Conservation (phyloP, 352 stramenopile species). For the Pythium sukuiense region DNA sequence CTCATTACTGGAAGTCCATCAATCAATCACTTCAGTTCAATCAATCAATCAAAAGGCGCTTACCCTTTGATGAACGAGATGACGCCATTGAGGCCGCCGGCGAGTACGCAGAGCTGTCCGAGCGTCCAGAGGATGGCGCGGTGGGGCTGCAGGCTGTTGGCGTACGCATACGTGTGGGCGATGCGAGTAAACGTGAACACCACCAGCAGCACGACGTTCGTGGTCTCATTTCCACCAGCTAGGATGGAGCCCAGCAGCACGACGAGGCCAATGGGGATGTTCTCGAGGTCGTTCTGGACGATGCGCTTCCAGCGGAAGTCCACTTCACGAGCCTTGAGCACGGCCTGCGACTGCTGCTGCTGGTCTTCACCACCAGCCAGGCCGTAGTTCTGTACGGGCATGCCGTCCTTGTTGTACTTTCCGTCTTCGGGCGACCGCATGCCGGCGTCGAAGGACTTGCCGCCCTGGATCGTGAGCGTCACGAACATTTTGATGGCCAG, state of each 20-base stretch:
- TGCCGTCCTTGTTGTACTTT: slow-evolving; percentile 22
- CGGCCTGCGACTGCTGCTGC: slow-evolving; percentile 14
- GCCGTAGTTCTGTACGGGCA: slow-evolving; percentile 39
- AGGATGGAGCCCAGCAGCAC: slow-evolving; percentile 48
- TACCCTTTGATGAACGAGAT: slow-evolving; percentile 31
- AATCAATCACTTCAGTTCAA: not conserved
- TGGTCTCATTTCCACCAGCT: slow-evolving; percentile 39
- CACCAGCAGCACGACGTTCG: slow-evolving; percentile 39
- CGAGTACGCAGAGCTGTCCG: slow-evolving; percentile 40
- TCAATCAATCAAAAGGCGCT: not conserved
- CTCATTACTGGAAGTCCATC: not conserved
- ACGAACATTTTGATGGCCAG: slow-evolving; percentile 27
- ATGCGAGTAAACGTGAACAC: slow-evolving; percentile 30
- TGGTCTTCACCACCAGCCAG: slow-evolving; percentile 30
- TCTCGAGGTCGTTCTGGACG: slow-evolving; percentile 50
- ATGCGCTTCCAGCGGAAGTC: slow-evolving; percentile 48
- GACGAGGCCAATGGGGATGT: slow-evolving; percentile 40
- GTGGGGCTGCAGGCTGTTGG: slow-evolving; percentile 34
- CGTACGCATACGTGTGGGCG: slow-evolving; percentile 34
- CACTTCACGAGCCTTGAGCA: slow-evolving; percentile 29
- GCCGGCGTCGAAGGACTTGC: slow-evolving; percentile 39
- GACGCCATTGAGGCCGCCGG: slow-evolving; percentile 42
- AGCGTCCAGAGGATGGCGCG: slow-evolving; percentile 34
- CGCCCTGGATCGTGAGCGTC: slow-evolving; percentile 33
- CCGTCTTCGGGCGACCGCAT: slow-evolving; percentile 36